A percentile compares a stretch with the other conserved stretches of the same genome.
Evolutionary conservation across 2,329 filamentous ascomycete species (phyloP).

Genomic region (Phaeosphaeria sp.): DNA sequence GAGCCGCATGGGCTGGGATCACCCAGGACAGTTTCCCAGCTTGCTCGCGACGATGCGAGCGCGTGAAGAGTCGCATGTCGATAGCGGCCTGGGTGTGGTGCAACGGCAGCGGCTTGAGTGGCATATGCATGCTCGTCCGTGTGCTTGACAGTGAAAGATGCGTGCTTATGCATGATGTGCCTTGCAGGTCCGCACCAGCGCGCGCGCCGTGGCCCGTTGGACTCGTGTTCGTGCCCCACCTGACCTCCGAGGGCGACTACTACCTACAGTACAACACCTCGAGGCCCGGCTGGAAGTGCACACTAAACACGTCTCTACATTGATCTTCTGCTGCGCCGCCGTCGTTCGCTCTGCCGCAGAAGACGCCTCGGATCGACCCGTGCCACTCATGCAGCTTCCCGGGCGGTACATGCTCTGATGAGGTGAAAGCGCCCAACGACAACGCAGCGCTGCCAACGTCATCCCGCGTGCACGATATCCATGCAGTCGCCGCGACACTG

Average conservation of each 20-base stretch:
- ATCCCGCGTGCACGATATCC: slow-evolving; percentile 28
- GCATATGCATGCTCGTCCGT: not conserved
- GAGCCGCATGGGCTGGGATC: slow-evolving; percentile 34
- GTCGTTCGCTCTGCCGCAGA: not conserved
- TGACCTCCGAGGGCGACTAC: slow-evolving; percentile 1
- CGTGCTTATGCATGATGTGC: slow-evolving; percentile 19
- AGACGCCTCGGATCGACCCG: not conserved
- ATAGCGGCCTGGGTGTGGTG: not conserved
- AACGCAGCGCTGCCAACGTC: slow-evolving; percentile 36
- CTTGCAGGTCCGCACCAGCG: slow-evolving; percentile 10
- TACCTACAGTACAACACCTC: not conserved
- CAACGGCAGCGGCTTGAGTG: not conserved
- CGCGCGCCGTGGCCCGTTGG: not conserved
- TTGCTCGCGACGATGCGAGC: slow-evolving; percentile 34
- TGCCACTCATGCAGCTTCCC: slow-evolving; percentile 17
- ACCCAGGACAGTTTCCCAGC: slow-evolving; percentile 20
- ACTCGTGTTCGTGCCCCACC: slow-evolving; percentile 1
- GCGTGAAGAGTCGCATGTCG: slow-evolving; percentile 4
- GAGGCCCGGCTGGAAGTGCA: not conserved
- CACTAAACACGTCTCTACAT: not conserved
- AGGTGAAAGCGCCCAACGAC: slow-evolving; percentile 10
- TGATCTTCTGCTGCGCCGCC: slow-evolving; percentile 8
- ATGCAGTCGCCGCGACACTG: slow-evolving; percentile 22
- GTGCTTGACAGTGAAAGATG: not conserved
- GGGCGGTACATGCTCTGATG: slow-evolving; percentile 1